Conservation (phyloP, 768 basidiomycete genomes). For the Postia placenta region DNA sequence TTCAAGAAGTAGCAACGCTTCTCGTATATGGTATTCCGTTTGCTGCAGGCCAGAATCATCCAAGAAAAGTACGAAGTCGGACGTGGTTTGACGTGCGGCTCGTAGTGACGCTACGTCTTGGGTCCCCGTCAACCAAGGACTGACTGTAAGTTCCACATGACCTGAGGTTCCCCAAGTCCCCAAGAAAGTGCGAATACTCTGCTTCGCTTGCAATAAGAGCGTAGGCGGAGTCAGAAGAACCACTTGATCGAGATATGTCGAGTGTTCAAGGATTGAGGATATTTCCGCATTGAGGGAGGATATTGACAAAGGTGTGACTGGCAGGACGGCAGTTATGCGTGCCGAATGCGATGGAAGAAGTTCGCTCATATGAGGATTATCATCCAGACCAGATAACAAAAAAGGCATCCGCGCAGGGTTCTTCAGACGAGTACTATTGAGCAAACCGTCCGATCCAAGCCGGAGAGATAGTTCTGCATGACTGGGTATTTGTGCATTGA, state of each 20-base stretch:
- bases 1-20: constrained; percentile 31
- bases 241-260: constrained; percentile 36
- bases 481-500: neutral
- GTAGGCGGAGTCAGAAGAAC: constrained; percentile 39
- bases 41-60: constrained; percentile 38
- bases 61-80: constrained; percentile 48
- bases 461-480: neutral
- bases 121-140: constrained; percentile 23
- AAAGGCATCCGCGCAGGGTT: too few relatives aligned
- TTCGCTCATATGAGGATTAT: neutral
- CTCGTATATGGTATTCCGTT: constrained; percentile 27
- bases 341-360: neutral
- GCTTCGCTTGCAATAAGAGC: constrained; percentile 29
- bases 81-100: constrained; percentile 32
- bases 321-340: constrained; percentile 29
- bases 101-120: constrained; percentile 26
- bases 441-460: neutral
- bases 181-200: constrained; percentile 28
- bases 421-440: neutral
- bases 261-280: constrained; percentile 30
- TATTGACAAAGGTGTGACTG: constrained; percentile 35
- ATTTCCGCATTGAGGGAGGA: constrained; percentile 29
- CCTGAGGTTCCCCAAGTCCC: constrained; percentile 18
- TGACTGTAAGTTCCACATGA: constrained; percentile 39
- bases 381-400: neutral